Conservation (phyloP, 75 land plant genomes). For the Selaginella moellendorffii region DNA sequence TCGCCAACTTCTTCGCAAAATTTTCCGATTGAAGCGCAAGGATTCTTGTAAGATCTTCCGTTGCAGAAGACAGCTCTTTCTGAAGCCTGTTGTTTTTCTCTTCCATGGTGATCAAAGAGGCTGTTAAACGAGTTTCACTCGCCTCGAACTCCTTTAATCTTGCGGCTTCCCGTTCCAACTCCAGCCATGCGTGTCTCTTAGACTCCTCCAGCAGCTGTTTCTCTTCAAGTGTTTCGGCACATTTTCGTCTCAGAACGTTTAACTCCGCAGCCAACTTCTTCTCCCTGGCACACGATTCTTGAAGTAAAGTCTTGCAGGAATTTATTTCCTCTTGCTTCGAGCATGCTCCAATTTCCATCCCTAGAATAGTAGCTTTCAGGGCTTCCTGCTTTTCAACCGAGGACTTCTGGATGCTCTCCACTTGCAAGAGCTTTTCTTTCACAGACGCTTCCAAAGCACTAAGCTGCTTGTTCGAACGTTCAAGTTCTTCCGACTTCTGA, state of each 20-base stretch:
- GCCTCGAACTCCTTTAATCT: not conserved
- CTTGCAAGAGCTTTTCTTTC: not conserved
- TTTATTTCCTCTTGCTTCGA: no score
- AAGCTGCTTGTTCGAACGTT: conserved; percentile 8
- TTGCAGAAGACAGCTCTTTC: conserved; percentile 15
- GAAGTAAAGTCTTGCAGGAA: no score
- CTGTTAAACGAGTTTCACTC: conserved; percentile 1
- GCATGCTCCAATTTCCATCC: no score
- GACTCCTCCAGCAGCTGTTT: conserved; percentile 34
- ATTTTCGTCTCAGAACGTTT: not conserved
- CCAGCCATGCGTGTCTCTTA: conserved; percentile 34
- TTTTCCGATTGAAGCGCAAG: conserved; percentile 17
- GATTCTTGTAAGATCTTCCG: conserved; percentile 16
- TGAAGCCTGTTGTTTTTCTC: conserved; percentile 16
- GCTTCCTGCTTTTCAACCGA: no score
- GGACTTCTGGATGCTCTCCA: not conserved
- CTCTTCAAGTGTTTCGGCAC: conserved; percentile 13
- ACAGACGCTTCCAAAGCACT: not conserved
- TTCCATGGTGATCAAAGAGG: conserved; percentile 5
- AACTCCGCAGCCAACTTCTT: not conserved
- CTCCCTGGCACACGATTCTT: not conserved
- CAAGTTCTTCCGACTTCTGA: conserved; percentile 55
- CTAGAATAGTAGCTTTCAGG: no score
- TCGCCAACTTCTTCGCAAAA: conserved; percentile 30
- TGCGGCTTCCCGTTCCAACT: conserved; percentile 26